Percentiles rank a stretch among this genome's conserved stretches.
phyloP scores from a whole-genome alignment of 2,329 filamentous ascomycete genomes.

The Aureobasidium sp. region DNA sequence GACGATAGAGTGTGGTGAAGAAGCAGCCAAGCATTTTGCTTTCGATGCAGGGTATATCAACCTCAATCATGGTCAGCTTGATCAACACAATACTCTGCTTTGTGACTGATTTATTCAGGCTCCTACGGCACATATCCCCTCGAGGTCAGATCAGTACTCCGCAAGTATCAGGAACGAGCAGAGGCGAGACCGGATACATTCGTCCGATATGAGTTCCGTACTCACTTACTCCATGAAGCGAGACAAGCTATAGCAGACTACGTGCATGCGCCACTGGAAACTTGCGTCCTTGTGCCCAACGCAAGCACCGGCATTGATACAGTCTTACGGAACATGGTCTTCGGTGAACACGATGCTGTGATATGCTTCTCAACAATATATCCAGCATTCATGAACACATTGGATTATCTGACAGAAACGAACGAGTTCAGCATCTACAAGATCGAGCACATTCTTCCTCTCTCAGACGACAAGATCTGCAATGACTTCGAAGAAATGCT shows the following conservation, averaged over 20 bases:
- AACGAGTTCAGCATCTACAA: constrained; percentile 54
- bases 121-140: constrained; percentile 84
- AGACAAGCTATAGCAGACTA: constrained; percentile 71
- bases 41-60: not conserved
- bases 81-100: not conserved
- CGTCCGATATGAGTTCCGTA: constrained; percentile 71
- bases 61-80: constrained; percentile 1
- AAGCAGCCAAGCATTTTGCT: not conserved
- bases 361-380: constrained; percentile 85
- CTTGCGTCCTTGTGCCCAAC: constrained; percentile 83
- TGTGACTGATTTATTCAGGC: constrained; percentile 47
- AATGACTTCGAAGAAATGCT: constrained; percentile 58
- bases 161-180: constrained; percentile 68
- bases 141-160: constrained; percentile 64
- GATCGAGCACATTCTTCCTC: constrained; percentile 72
- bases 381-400: constrained; percentile 76
- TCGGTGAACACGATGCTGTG: constrained; percentile 77
- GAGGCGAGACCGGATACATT: constrained; percentile 81
- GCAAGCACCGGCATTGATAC: constrained; percentile 83
- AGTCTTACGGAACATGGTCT: constrained; percentile 79
- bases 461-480: constrained; percentile 72
- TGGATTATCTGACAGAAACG: constrained; percentile 75
- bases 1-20: not conserved
- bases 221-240: constrained; percentile 67
- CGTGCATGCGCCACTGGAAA: constrained; percentile 70